Percentiles rank a stretch among this genome's conserved stretches.
phyloP scores from a whole-genome alignment of 352 stramenopile genomes.

The Pythium aphanidermatum region DNA sequence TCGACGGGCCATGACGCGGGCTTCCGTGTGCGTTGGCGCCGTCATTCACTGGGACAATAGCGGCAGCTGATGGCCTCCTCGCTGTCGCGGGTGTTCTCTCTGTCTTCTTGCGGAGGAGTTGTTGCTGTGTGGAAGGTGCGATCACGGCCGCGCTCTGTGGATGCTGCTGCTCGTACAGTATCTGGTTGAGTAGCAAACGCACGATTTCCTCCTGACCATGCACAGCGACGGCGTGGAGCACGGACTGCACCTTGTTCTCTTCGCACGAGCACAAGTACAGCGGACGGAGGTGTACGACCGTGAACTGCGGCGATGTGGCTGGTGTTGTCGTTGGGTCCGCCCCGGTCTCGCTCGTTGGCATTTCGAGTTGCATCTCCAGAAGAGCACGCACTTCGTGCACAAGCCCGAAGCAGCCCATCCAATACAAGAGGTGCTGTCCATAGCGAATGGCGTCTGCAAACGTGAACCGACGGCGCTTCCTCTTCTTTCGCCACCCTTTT shows the following conservation, averaged over 20 bases:
- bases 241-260: slow-evolving; percentile 53
- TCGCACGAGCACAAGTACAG: slow-evolving; percentile 66
- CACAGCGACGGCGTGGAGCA: slow-evolving; percentile 49
- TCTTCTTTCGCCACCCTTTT: slow-evolving; percentile 5
- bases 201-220: slow-evolving; percentile 51
- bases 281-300: slow-evolving; percentile 23
- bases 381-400: slow-evolving; percentile 41
- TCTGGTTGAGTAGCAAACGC: slow-evolving; percentile 36
- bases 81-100: neutral
- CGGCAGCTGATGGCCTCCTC: too few species aligned
- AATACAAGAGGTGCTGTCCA: slow-evolving; percentile 74
- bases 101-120: slow-evolving; percentile 1
- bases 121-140: neutral
- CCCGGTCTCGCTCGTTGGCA: slow-evolving; percentile 4
- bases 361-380: slow-evolving; percentile 30
- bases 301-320: neutral
- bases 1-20: too few species aligned
- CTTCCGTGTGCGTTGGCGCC: neutral
- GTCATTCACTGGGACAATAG: too few species aligned
- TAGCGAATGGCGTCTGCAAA: slow-evolving; percentile 49
- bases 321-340: neutral
- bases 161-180: slow-evolving; percentile 38
- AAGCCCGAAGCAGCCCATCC: slow-evolving; percentile 64
- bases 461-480: slow-evolving; percentile 17
- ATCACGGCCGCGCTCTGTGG: slow-evolving; percentile 1